Percentiles rank a stretch among this genome's conserved stretches.
Conservation (phyloP, 352 stramenopile species). For the Phytophthora sp. region DNA sequence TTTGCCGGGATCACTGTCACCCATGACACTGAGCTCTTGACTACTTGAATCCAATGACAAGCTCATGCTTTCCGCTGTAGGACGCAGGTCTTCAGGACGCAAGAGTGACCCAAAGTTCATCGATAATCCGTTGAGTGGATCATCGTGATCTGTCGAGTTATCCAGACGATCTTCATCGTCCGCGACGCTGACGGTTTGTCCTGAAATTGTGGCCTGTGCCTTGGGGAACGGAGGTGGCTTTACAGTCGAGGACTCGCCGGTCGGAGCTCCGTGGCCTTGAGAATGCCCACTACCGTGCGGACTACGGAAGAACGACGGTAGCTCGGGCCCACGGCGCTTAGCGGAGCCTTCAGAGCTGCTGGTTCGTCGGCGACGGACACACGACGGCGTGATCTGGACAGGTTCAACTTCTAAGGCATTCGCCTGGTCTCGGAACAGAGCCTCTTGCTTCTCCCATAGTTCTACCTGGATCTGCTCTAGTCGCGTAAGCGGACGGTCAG, state of each 20-base stretch:
- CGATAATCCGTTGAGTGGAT: slow-evolving; percentile 39
- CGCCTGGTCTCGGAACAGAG: slow-evolving; percentile 24
- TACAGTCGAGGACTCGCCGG: slow-evolving; percentile 10
- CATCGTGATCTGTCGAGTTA: slow-evolving; percentile 17
- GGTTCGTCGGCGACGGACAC: slow-evolving; percentile 12
- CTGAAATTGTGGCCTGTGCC: slow-evolving; percentile 31
- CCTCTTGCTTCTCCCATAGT: slow-evolving; percentile 39
- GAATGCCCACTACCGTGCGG: slow-evolving; percentile 15
- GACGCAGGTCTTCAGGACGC: slow-evolving; percentile 42
- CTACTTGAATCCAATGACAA: slow-evolving; percentile 47
- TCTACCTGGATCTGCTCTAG: slow-evolving; percentile 38
- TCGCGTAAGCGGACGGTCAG: slow-evolving; percentile 35
- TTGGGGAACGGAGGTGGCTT: slow-evolving; percentile 24
- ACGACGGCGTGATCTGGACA: slow-evolving; percentile 15
- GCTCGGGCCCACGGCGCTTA: slow-evolving; percentile 11
- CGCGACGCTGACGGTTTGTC: slow-evolving; percentile 38
- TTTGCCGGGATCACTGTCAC: slow-evolving; percentile 19
- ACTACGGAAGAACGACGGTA: slow-evolving; percentile 37
- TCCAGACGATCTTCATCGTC: slow-evolving; percentile 52
- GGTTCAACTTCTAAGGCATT: slow-evolving; percentile 25
- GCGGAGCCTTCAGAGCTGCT: slow-evolving; percentile 21
- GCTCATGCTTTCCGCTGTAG: slow-evolving; percentile 47
- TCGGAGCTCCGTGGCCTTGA: slow-evolving; percentile 15
- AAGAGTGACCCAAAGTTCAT: slow-evolving; percentile 49
- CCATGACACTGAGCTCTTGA: slow-evolving; percentile 35